These are phyloP conservation scores for Rhododendron henanense DNA, from an alignment of 148 eudicot genomes.

Conservation along the genomic window DNA sequence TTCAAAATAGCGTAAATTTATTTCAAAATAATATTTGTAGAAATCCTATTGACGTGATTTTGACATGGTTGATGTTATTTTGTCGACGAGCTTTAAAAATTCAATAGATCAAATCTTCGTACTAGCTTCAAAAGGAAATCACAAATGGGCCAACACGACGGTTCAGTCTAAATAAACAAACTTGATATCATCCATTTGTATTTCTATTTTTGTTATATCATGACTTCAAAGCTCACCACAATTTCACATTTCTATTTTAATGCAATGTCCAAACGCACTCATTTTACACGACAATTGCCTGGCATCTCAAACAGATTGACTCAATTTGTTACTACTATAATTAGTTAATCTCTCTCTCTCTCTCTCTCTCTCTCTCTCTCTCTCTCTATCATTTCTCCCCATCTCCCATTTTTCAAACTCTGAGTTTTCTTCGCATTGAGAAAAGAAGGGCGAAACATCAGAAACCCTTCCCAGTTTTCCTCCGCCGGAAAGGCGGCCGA, in stretches of 20 bases:
- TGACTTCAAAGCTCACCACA: not conserved
- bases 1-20: too few relatives aligned
- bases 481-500: slow-evolving; percentile 65
- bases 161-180: too few relatives aligned
- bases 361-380: slow-evolving; percentile 12
- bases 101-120: too few relatives aligned
- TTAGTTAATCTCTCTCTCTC: not conserved
- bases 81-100: too few relatives aligned
- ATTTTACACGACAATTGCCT: not conserved
- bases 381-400: slow-evolving; percentile 37
- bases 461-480: slow-evolving; percentile 19
- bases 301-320: not conserved
- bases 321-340: not conserved
- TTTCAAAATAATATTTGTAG: too few relatives aligned
- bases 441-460: slow-evolving; percentile 35
- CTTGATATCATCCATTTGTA: not conserved
- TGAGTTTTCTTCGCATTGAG: slow-evolving; percentile 20
- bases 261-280: too few relatives aligned
- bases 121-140: too few relatives aligned
- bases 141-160: too few relatives aligned
- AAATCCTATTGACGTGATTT: too few relatives aligned
- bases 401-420: slow-evolving; percentile 9
- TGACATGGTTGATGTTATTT: too few relatives aligned
- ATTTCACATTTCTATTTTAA: not conserved
- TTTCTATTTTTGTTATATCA: not conserved